phyloP scores from a whole-genome alignment of 371 early-diverging fungal genomes.

The Actinomortierella ambigua region DNA sequence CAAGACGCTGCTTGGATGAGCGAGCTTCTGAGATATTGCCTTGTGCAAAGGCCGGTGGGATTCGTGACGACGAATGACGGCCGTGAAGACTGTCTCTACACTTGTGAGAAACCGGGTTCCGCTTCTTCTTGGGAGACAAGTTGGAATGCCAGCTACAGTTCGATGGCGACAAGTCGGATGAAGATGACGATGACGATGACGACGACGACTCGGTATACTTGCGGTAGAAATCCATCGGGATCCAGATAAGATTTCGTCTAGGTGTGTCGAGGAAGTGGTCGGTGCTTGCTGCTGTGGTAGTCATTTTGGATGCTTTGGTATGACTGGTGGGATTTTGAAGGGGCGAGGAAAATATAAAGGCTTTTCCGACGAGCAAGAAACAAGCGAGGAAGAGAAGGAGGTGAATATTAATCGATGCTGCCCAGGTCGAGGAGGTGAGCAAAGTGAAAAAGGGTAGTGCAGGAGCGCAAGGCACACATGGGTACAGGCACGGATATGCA shows the following conservation, averaged over 20 bases:
- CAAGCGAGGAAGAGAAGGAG: neutral
- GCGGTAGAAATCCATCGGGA: slow-evolving; percentile 31
- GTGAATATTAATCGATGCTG: neutral
- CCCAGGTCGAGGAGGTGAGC: neutral
- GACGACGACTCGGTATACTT: slow-evolving; percentile 33
- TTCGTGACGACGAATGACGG: slow-evolving; percentile 4
- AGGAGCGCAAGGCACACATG: too few relatives aligned
- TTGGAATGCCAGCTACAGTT: slow-evolving; percentile 12
- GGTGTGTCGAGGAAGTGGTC: slow-evolving; percentile 16
- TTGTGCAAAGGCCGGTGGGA: slow-evolving; percentile 11
- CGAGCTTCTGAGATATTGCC: slow-evolving; percentile 12
- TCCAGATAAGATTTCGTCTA: slow-evolving; percentile 35
- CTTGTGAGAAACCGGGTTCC: slow-evolving; percentile 5
- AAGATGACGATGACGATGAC: slow-evolving; percentile 15
- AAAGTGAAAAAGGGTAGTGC: too few relatives aligned
- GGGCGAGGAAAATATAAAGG: too few relatives aligned
- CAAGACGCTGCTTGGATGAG: slow-evolving; percentile 1
- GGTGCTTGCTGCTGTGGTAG: slow-evolving; percentile 21
- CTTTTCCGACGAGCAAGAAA: neutral
- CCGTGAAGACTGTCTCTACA: neutral
- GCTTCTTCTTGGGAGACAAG: slow-evolving; percentile 8
- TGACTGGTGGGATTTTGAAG: too few relatives aligned
- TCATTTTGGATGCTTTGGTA: too few relatives aligned
- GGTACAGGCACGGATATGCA: too few relatives aligned
- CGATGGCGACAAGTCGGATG: slow-evolving; percentile 11